phyloP scores from a whole-genome alignment of 2,329 filamentous ascomycete genomes.

The Ophiostoma sp. region DNA sequence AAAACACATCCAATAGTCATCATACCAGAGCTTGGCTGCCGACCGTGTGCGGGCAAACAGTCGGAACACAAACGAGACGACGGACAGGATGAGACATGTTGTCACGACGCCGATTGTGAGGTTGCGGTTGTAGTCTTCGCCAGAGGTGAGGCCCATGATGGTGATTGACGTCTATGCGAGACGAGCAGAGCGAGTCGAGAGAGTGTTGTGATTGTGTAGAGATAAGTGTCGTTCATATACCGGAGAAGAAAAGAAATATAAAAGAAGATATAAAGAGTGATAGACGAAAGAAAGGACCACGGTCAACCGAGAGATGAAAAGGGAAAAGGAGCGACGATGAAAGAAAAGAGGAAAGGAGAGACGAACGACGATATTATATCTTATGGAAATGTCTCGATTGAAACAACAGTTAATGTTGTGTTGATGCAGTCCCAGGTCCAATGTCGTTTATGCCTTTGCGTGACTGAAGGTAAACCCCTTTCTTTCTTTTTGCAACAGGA shows the following conservation, averaged over 20 bases:
- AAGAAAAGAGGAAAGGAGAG: neutral
- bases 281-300: neutral
- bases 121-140: constrained; percentile 23
- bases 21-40: constrained; percentile 28
- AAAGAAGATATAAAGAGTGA: neutral
- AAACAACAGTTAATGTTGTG: neutral
- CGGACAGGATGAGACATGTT: constrained; percentile 23
- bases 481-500: neutral
- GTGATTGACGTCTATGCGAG: too few relatives aligned
- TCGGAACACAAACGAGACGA: constrained; percentile 25
- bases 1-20: constrained; percentile 29
- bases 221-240: neutral
- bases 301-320: neutral
- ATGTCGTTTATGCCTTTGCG: neutral
- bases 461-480: neutral
- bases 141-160: constrained; percentile 13
- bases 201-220: neutral
- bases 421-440: neutral
- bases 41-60: constrained; percentile 21
- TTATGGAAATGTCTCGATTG: neutral
- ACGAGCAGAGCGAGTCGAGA: neutral
- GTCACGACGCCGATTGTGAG: constrained; percentile 27
- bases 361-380: neutral
- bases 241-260: neutral
- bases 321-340: neutral